Evolutionary conservation across 768 basidiomycete genomes (phyloP).

Genomic region (Boletus subcaerulescens): DNA sequence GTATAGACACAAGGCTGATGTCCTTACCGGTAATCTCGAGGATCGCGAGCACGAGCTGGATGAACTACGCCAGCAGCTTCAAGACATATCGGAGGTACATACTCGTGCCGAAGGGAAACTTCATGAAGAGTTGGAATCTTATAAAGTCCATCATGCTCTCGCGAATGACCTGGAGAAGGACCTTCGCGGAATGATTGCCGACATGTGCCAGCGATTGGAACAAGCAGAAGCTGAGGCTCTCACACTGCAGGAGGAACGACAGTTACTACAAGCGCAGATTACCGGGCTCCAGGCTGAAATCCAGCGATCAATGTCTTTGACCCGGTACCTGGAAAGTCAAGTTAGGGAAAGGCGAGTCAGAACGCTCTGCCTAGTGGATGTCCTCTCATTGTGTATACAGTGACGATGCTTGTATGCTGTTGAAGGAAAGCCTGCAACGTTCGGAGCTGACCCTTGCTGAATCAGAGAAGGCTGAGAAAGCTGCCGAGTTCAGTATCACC

Average conservation of each 20-base stretch:
- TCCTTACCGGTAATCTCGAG: constrained; percentile 38
- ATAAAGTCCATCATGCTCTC: constrained; percentile 24
- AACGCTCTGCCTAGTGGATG: neutral
- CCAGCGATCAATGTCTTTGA: constrained; percentile 59
- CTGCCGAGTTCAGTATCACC: constrained; percentile 63
- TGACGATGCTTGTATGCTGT: constrained; percentile 41
- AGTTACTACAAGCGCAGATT: constrained; percentile 48
- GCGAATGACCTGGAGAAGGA: constrained; percentile 35
- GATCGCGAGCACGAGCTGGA: constrained; percentile 36
- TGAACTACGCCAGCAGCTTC: constrained; percentile 37
- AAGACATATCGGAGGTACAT: constrained; percentile 36
- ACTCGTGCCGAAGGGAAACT: constrained; percentile 30
- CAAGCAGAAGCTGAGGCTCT: constrained; percentile 37
- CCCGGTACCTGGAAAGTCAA: constrained; percentile 61
- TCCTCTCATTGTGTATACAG: constrained; percentile 34
- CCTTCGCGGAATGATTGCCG: constrained; percentile 36
- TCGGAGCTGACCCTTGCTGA: constrained; percentile 44
- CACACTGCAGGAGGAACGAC: constrained; percentile 48
- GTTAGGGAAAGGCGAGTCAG: constrained; percentile 54
- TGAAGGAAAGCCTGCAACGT: constrained; percentile 40
- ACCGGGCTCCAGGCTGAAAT: constrained; percentile 63
- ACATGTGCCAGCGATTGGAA: constrained; percentile 40
- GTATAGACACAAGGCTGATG: constrained; percentile 30
- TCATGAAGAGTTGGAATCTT: constrained; percentile 24
- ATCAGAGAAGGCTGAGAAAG: constrained; percentile 56